These are phyloP conservation scores for Mrakia frigida DNA, from an alignment of 768 basidiomycete species.

Conservation along the genomic window DNA sequence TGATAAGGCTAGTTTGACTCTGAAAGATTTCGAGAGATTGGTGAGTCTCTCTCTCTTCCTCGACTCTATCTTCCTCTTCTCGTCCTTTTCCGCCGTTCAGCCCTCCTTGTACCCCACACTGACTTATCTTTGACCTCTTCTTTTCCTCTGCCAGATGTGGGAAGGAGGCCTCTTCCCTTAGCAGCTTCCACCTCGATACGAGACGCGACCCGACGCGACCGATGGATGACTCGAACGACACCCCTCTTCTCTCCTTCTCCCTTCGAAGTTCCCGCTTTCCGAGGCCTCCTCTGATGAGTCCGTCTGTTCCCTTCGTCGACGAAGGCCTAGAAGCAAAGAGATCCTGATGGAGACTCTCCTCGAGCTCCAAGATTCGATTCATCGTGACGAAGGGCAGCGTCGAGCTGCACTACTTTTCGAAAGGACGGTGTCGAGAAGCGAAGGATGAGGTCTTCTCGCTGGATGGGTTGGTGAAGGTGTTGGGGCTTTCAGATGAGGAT, in stretches of 20 bases:
- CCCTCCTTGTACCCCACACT: too few relatives aligned
- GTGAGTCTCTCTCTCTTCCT: conserved; percentile 1
- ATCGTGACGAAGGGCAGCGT: neutral
- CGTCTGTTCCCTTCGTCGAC: neutral
- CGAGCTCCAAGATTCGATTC: neutral
- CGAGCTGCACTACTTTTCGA: neutral
- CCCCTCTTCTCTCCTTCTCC: neutral
- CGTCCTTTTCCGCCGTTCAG: too few relatives aligned
- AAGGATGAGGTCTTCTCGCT: neutral
- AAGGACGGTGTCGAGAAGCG: neutral
- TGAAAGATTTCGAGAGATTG: conserved; percentile 21
- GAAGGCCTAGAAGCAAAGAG: neutral
- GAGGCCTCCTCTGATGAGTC: too few relatives aligned
- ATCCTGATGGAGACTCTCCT: neutral
- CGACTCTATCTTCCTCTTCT: neutral
- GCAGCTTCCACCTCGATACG: too few relatives aligned
- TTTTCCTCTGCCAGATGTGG: conserved; percentile 14
- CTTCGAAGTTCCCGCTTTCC: neutral
- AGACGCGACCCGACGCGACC: neutral
- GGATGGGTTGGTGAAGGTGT: neutral
- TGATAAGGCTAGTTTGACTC: conserved; percentile 1
- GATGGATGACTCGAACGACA: neutral
- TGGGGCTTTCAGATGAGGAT: too few relatives aligned
- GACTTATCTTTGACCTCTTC: neutral
- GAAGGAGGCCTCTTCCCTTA: conserved; percentile 20